Evolutionary conservation across 2,329 filamentous ascomycete genomes (phyloP), one percentile per base, ranked within the genome.

Genomic region (Alternaria triticimaculans): DNA sequence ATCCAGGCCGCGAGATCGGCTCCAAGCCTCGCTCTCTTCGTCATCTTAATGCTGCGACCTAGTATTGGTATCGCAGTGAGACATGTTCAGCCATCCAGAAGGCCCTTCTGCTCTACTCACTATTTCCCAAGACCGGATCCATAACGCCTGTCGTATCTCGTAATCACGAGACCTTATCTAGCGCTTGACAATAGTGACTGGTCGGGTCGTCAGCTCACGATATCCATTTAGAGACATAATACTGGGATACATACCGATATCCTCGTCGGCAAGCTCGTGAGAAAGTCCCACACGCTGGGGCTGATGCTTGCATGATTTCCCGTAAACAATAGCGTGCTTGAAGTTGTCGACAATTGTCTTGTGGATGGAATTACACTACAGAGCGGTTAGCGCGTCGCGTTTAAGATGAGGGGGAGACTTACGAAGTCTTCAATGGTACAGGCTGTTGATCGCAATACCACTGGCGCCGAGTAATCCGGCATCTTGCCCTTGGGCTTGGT

Each of bases 351-450:
- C 87, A 78, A 99, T 98, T 60, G 89, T 96, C 80, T 96, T 93
- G 83, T 99, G 96, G 79, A 99, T 99, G 71, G 93, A 88, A 83
- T 97, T 97, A 83, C 96, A 99, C 94, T 97, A 77, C 59, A 63
- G 45, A 58, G 23, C 49, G 57, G 75, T 84, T 76, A 84, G 81
- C 81, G 62, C 51, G 60, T 66, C 66, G 62, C 51, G 56, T 56
- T 55, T 43, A 37, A 37, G 41, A 14, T 58, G 55, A 62, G 57
- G 54, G 56, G 65, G 68, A 51, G 68, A 87, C 94, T 86, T 87
- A 97, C 94, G 82, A 99, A 99, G 79, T 98, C 96, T 82, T 99
- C 96, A 48, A 99, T 90, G 2, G 94, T 98, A 80, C 92, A 96
- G 71, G 90, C 90, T 56, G 86, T 89, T 68, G 91, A 88, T 75